phyloP scores from a whole-genome alignment of 331 rosid species.

The Erythrophleum ivorense region DNA sequence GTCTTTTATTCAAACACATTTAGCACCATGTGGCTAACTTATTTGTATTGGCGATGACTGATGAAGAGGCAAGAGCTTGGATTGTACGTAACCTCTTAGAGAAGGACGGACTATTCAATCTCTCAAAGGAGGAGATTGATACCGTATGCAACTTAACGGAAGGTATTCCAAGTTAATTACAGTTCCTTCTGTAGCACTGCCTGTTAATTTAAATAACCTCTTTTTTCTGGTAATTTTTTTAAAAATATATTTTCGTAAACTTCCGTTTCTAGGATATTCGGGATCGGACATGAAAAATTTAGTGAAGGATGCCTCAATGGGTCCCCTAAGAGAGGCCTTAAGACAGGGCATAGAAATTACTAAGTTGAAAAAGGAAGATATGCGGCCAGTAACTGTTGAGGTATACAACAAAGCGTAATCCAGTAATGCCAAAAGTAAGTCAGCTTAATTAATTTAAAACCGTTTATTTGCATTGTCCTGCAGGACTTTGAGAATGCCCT shows the following conservation, averaged over 20 bases:
- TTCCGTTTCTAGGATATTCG: conserved; percentile 65
- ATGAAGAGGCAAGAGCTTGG: conserved; percentile 77
- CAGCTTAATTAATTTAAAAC: conserved; percentile 19
- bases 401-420: conserved; percentile 45
- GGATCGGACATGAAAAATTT: conserved; percentile 98
- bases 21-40: conserved; percentile 39
- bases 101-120: conserved; percentile 71
- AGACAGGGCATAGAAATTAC: conserved; percentile 74
- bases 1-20: conserved; percentile 28
- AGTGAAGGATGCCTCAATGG: conserved; percentile 95
- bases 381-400: conserved; percentile 78
- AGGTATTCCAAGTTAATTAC: conserved; percentile 52
- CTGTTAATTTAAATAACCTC: neutral
- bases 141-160: conserved; percentile 71
- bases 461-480: neutral
- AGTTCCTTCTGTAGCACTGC: conserved; percentile 28
- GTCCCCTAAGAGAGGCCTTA: conserved; percentile 92
- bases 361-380: conserved; percentile 73
- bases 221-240: conserved; percentile 1
- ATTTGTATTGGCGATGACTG: conserved; percentile 45
- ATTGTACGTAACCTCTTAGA: conserved; percentile 60
- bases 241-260: conserved; percentile 6
- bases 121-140: conserved; percentile 66
- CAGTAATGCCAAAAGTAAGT: conserved; percentile 21
- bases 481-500: conserved; percentile 78